Percentiles rank a stretch among this genome's conserved stretches.
phyloP scores from a whole-genome alignment of 371 early-diverging fungal genomes.

The Mortierella sp. region DNA sequence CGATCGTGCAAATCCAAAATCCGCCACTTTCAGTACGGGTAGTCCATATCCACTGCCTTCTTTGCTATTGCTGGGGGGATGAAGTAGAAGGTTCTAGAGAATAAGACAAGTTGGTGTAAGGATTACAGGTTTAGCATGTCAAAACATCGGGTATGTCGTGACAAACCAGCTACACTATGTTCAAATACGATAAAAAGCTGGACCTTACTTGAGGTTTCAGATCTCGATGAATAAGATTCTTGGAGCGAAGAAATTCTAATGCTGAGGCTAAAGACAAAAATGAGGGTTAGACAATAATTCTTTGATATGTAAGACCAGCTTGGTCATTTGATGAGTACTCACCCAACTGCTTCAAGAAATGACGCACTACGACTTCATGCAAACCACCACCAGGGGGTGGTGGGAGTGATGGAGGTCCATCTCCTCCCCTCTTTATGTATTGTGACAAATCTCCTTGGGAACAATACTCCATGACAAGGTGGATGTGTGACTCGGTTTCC shows the following conservation, averaged over 20 bases:
- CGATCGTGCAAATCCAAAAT: slow-evolving; percentile 96
- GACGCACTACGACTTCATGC: slow-evolving; percentile 79
- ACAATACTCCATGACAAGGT: slow-evolving; percentile 96
- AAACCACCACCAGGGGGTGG: slow-evolving; percentile 77
- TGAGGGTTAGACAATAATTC: neutral
- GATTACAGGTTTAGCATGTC: neutral
- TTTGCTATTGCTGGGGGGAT: slow-evolving; percentile 61
- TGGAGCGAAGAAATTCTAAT: slow-evolving; percentile 85
- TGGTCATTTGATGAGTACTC: slow-evolving; percentile 8
- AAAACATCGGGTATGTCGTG: no score
- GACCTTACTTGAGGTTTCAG: slow-evolving; percentile 91
- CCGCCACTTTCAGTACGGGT: slow-evolving; percentile 91
- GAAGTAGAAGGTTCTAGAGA: slow-evolving; percentile 80
- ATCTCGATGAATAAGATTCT: slow-evolving; percentile 95
- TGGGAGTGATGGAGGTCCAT: slow-evolving; percentile 56
- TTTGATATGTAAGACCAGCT: neutral
- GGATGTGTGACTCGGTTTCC: slow-evolving; percentile 92
- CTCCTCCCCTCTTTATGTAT: slow-evolving; percentile 81
- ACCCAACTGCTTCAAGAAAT: slow-evolving; percentile 91
- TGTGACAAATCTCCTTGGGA: slow-evolving; percentile 91
- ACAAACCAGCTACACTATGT: neutral
- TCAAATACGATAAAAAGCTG: neutral
- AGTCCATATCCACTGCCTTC: slow-evolving; percentile 60
- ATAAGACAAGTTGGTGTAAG: neutral
- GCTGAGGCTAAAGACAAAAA: slow-evolving; percentile 62